phyloP scores from a whole-genome alignment of 257 asterid species.

The Solanum peruvianum region DNA sequence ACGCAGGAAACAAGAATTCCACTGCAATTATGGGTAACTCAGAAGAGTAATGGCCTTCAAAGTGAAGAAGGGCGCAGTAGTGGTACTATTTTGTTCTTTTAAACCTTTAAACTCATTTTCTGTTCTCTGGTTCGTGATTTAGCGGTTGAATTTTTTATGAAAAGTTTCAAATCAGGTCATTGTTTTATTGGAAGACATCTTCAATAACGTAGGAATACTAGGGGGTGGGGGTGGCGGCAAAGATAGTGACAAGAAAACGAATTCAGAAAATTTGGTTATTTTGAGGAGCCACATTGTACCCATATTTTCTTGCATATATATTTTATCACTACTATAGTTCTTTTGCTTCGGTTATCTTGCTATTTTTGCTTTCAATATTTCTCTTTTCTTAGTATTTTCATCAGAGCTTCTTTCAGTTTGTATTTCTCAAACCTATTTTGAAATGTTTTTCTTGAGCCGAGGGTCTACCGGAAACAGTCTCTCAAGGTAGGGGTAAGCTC shows the following conservation, averaged over 20 bases:
- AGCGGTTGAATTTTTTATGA: neutral
- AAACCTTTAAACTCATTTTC: neutral
- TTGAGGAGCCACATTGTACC: neutral
- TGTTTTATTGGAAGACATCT: neutral
- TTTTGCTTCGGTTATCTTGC: neutral
- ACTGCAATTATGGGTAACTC: slow-evolving; percentile 87
- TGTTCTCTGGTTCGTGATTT: neutral
- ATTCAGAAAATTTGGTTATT: neutral
- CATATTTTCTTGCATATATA: neutral
- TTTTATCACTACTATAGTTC: neutral
- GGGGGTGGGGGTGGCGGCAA: neutral
- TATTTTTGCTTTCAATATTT: neutral
- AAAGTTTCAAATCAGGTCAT: neutral
- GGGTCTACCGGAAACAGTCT: neutral
- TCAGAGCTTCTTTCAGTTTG: neutral
- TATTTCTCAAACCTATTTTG: neutral
- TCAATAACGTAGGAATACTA: neutral
- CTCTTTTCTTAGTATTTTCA: neutral
- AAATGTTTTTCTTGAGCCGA: neutral
- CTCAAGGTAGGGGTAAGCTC: neutral
- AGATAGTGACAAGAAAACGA: neutral
- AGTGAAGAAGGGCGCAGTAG: slow-evolving; percentile 48
- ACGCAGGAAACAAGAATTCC: slow-evolving; percentile 77
- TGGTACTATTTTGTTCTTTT: slow-evolving; percentile 33
- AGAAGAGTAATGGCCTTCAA: slow-evolving; percentile 63